Evolutionary conservation across 2,329 filamentous ascomycete species (phyloP), one percentile per base, ranked within the genome.

Genomic region (Xylariales sp.): DNA sequence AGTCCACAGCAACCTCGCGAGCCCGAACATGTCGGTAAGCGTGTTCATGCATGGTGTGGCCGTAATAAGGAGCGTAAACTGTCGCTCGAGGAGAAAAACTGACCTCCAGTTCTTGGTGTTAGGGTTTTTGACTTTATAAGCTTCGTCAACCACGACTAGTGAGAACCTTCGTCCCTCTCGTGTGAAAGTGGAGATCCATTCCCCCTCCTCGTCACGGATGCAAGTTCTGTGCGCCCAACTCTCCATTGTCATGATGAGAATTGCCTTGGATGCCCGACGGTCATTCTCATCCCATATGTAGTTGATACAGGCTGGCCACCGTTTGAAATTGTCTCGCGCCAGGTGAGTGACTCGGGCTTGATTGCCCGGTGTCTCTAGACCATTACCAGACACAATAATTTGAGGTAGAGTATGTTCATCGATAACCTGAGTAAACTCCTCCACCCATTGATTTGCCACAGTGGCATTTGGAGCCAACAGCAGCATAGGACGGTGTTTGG

Each of bases 71-170:
- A 78, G 67, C 7, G 75, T 77, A 54, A 70, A 76, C 3, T 75
- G 54, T 9, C 75, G 73, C 10, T 74, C 36, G 6, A 77, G 50
- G 2, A 74, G 59, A 12, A 67, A 53, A 0, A 78, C 67, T 2
- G 75, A 77, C 49, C 69, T 72, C 72, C 72, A 76, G 12, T 71
- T 69, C 8, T 52, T 64, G 0, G 76, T 77, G 0, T 23, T 9
- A 0, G 65, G 28, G 18, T 77, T 72, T 23, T 75, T 75, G 16
- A 77, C 67, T 55, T 75, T 77, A 53, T 77, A 71, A 1, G 75
- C 75, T 46, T 77, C 76, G 36, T 78, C 76, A 1, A 77, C 74
- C 1, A 76, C 70, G 3, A 78, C 71, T 5, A 77, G 60, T 3
- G 76, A 78, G 54, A 77, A 77, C 4, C 45, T 16, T 7, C 75